phyloP scores from a whole-genome alignment of 225 moss, liverwort and hornwort species.

The Physcomitrium patens region DNA sequence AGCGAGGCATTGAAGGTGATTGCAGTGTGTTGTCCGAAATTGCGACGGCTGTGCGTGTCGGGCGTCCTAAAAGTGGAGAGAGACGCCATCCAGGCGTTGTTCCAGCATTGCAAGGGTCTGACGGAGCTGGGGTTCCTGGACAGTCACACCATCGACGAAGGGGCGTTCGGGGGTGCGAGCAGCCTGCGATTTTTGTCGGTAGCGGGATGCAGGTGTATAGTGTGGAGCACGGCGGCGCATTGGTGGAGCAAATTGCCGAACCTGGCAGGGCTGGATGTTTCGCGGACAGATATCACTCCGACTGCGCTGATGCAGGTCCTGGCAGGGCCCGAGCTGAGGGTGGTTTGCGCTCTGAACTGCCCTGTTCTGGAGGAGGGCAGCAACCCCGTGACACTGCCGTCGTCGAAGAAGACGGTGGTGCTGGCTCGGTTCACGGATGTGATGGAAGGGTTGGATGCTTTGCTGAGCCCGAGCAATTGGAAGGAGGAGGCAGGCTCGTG shows the following conservation, averaged over 20 bases:
- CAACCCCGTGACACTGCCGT: conserved; percentile 40
- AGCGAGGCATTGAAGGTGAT: conserved; percentile 68
- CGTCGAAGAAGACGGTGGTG: conserved; percentile 53
- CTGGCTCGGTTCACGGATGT: conserved; percentile 82
- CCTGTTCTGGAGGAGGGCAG: conserved; percentile 73
- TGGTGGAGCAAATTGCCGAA: conserved; percentile 78
- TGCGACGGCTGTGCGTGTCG: conserved; percentile 71
- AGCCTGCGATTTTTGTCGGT: conserved; percentile 70
- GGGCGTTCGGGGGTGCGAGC: conserved; percentile 53
- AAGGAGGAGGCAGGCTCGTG: conserved; percentile 43
- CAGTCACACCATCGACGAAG: conserved; percentile 62
- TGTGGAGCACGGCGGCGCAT: conserved; percentile 72
- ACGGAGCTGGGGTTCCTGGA: conserved; percentile 74
- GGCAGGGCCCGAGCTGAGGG: conserved; percentile 69
- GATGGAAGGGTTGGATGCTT: conserved; percentile 60
- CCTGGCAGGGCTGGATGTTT: conserved; percentile 75
- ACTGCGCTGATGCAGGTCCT: conserved; percentile 66
- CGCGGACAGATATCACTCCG: conserved; percentile 80
- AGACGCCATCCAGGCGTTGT: conserved; percentile 67
- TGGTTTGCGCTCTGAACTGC: conserved; percentile 83
- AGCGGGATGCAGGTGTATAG: conserved; percentile 66
- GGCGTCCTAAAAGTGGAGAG: conserved; percentile 71
- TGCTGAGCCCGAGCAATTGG: conserved; percentile 33
- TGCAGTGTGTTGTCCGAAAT: conserved; percentile 73
- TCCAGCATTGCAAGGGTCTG: conserved; percentile 64